phyloP scores from a whole-genome alignment of 2,329 filamentous ascomycete genomes.

The Blastomyces silverae region DNA sequence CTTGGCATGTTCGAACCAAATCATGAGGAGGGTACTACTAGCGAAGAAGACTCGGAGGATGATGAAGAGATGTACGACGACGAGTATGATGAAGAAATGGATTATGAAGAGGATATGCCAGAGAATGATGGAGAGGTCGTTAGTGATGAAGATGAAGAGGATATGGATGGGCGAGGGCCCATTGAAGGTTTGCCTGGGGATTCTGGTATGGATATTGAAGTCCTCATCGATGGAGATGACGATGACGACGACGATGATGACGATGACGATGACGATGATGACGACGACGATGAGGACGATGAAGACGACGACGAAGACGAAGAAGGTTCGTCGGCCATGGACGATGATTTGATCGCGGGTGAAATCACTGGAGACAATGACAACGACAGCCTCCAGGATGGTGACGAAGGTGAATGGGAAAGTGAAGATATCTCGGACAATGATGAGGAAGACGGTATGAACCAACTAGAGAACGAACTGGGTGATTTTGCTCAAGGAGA shows the following conservation, averaged over 20 bases:
- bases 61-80: constrained; percentile 92
- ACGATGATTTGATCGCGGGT: constrained; percentile 46
- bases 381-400: constrained; percentile 44
- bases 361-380: constrained; percentile 53
- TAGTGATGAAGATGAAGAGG: constrained; percentile 80
- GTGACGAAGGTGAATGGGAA: constrained; percentile 46
- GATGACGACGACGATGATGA: constrained; percentile 54
- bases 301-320: constrained; percentile 53
- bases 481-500: constrained; percentile 37
- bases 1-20: constrained; percentile 87
- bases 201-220: constrained; percentile 66
- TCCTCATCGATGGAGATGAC: constrained; percentile 70
- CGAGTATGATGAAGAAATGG: constrained; percentile 82
- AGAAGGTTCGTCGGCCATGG: constrained; percentile 56
- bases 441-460: constrained; percentile 40
- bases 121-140: constrained; percentile 77
- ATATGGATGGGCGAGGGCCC: constrained; percentile 69
- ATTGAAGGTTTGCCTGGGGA: constrained; percentile 59
- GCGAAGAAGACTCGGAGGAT: constrained; percentile 56
- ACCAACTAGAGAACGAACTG: constrained; percentile 39
- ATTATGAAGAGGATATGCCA: constrained; percentile 77
- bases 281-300: constrained; percentile 51
- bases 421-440: constrained; percentile 45
- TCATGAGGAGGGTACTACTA: constrained; percentile 73
- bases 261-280: constrained; percentile 51